Evolutionary conservation across 441 rosid genomes (phyloP).

Genomic region (Pelargonium australe): DNA sequence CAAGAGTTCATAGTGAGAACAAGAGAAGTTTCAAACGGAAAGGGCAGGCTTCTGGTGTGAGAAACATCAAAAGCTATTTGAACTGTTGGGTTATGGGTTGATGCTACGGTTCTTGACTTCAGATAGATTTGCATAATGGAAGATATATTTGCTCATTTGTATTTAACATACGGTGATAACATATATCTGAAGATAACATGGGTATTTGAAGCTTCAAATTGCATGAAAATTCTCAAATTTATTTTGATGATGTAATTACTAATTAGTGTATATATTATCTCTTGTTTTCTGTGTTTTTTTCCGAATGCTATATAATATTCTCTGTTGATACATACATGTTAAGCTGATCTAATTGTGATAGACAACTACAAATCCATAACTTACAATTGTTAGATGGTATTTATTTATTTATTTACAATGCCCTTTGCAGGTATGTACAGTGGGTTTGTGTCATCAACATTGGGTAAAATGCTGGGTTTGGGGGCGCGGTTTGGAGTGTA

Average conservation of each 20-base stretch:
- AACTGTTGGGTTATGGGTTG: constrained; percentile 1
- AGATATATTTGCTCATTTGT: neutral
- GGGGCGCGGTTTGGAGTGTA: constrained; percentile 78
- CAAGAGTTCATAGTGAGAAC: neutral
- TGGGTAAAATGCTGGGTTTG: constrained; percentile 56
- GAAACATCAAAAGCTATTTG: neutral
- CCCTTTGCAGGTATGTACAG: constrained; percentile 55
- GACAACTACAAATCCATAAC: neutral
- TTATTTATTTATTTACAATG: constrained; percentile 1
- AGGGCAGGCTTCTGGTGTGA: constrained; percentile 1
- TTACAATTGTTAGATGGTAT: neutral
- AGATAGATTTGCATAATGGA: neutral
- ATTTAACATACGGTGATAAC: neutral
- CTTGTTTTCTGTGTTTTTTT: neutral
- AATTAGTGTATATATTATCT: neutral
- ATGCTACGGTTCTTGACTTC: neutral
- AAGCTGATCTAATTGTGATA: neutral
- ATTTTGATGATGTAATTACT: neutral
- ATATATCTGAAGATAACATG: neutral
- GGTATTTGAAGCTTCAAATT: neutral
- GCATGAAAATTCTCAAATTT: neutral
- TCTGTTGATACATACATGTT: neutral
- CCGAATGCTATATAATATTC: neutral
- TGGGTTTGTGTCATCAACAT: constrained; percentile 59
- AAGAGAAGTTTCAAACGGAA: neutral